Conservation (phyloP, 768 basidiomycete species). For the Melanogaster broomeanus region DNA sequence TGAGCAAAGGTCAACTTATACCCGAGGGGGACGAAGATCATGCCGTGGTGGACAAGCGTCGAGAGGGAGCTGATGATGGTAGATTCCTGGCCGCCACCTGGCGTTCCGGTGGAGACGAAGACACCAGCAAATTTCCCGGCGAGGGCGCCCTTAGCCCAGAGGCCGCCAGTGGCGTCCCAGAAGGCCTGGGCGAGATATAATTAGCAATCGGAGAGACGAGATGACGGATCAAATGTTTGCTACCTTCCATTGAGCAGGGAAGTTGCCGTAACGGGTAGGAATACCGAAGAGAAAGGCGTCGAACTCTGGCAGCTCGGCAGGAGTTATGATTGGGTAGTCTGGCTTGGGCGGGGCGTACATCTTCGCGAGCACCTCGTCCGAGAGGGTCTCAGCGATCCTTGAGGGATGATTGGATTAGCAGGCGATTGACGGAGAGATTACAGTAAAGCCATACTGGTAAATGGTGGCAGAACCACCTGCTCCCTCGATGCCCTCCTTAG, state of each 20-base stretch:
- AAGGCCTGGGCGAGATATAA: slow-evolving; percentile 46
- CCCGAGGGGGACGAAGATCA: slow-evolving; percentile 72
- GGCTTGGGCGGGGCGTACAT: slow-evolving; percentile 76
- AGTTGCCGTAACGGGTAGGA: slow-evolving; percentile 47
- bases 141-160: slow-evolving; percentile 62
- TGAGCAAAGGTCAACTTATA: slow-evolving; percentile 51
- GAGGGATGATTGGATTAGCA: not conserved
- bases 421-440: not conserved
- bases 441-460: slow-evolving; percentile 49
- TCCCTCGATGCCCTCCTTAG: slow-evolving; percentile 44
- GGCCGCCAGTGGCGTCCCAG: slow-evolving; percentile 73
- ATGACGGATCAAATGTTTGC: slow-evolving; percentile 13
- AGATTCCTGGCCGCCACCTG: slow-evolving; percentile 79
- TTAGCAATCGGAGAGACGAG: not conserved
- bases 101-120: slow-evolving; percentile 73
- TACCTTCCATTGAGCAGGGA: slow-evolving; percentile 65
- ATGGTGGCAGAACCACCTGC: slow-evolving; percentile 55
- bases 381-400: slow-evolving; percentile 80
- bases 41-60: slow-evolving; percentile 71
- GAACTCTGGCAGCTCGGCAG: slow-evolving; percentile 53
- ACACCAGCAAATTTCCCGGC: slow-evolving; percentile 74
- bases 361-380: slow-evolving; percentile 60
- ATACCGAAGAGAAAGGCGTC: slow-evolving; percentile 64
- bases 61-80: slow-evolving; percentile 55
- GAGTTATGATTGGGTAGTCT: slow-evolving; percentile 66